phyloP scores from a whole-genome alignment of 164 flowering plant species.

The Paratinospora sagittata region DNA sequence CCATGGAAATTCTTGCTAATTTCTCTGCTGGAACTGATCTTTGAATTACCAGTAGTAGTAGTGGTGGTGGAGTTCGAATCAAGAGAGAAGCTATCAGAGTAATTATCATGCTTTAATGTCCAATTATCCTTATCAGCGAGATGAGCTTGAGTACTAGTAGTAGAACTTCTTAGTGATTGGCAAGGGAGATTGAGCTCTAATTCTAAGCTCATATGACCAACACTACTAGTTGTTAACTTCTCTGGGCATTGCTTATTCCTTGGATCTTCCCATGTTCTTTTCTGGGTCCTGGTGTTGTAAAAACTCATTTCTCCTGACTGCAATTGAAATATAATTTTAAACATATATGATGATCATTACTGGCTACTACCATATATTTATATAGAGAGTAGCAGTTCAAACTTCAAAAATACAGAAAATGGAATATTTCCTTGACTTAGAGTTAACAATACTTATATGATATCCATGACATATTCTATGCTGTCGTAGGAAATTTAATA shows the following conservation, averaged over 20 bases:
- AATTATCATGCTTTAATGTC: neutral
- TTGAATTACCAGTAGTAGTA: neutral
- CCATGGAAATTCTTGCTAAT: slow-evolving; percentile 1
- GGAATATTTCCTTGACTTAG: no score
- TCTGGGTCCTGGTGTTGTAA: slow-evolving; percentile 64
- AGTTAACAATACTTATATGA: no score
- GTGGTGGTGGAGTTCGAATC: neutral
- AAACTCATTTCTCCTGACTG: slow-evolving; percentile 78
- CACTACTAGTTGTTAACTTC: slow-evolving; percentile 13
- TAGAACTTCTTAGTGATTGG: slow-evolving; percentile 20
- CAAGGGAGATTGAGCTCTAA: slow-evolving; percentile 66
- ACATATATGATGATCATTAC: no score
- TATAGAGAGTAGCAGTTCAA: no score
- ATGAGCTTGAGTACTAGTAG: no score
- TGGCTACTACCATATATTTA: no score
- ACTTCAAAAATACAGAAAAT: no score
- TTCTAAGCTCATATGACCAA: slow-evolving; percentile 54
- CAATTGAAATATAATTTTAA: slow-evolving; percentile 3
- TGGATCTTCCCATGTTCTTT: slow-evolving; percentile 57
- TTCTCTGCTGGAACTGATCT: slow-evolving; percentile 5
- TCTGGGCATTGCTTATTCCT: slow-evolving; percentile 35
- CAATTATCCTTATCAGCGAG: slow-evolving; percentile 9
- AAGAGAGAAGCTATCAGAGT: neutral
- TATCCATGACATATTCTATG: no score
- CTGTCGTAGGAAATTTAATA: no score